Evolutionary conservation across 176 grass and related monocot genomes (phyloP).

Genomic region (Sorghum bicolor): DNA sequence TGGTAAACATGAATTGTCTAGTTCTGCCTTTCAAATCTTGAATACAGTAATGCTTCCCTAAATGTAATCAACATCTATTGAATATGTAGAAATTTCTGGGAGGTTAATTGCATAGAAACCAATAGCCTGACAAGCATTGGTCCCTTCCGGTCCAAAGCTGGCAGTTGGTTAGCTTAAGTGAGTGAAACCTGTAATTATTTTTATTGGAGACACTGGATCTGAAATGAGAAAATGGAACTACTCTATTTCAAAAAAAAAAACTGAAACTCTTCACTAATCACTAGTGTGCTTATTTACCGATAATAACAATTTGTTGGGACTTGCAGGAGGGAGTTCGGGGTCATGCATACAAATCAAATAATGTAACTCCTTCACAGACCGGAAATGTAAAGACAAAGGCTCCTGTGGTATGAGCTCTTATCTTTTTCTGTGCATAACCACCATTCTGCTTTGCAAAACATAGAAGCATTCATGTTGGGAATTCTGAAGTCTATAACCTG

Average conservation of each 20-base stretch:
- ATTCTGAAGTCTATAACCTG: not conserved
- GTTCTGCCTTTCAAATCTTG: not conserved
- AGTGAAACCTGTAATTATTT: not conserved
- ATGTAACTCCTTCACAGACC: not conserved
- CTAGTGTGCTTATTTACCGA: slow-evolving; percentile 8
- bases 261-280: not conserved
- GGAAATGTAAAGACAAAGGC: slow-evolving; percentile 30
- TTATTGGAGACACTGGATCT: not conserved
- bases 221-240: not conserved
- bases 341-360: slow-evolving; percentile 23
- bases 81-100: not conserved
- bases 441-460: not conserved
- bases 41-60: not conserved
- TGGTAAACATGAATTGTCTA: not conserved
- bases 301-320: slow-evolving; percentile 19
- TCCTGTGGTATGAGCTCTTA: slow-evolving; percentile 40
- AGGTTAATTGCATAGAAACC: not conserved
- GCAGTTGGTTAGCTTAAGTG: not conserved
- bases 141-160: not conserved
- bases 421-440: not conserved
- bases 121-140: not conserved
- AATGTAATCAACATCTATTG: not conserved
- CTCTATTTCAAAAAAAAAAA: not conserved
- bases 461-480: slow-evolving; percentile 15
- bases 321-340: slow-evolving; percentile 27